Percentiles rank a stretch among this genome's conserved stretches.
Evolutionary conservation across 352 stramenopile genomes (phyloP).

Genomic region (Globisporangium paroecandrum): DNA sequence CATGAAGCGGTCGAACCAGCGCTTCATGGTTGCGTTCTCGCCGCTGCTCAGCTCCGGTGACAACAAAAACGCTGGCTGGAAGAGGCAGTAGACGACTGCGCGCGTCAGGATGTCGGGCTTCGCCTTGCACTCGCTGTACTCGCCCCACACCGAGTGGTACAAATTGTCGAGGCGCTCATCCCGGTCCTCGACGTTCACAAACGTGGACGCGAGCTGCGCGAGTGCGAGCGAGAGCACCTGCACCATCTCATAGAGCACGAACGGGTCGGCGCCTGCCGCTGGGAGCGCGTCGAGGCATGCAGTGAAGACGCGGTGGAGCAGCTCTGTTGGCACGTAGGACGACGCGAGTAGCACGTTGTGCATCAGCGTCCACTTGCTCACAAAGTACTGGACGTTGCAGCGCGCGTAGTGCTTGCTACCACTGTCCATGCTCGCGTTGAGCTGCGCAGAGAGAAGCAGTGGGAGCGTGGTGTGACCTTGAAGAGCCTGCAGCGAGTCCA

Average conservation of each 20-base stretch:
- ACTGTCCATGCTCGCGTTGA: slow-evolving; percentile 20
- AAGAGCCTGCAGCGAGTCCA: slow-evolving; percentile 38
- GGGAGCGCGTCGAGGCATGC: slow-evolving; percentile 47
- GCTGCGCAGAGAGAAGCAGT: slow-evolving; percentile 28
- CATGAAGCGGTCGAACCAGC: slow-evolving; percentile 53
- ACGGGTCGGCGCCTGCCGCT: slow-evolving; percentile 51
- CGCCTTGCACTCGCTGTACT: slow-evolving; percentile 65
- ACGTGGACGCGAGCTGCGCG: slow-evolving; percentile 33
- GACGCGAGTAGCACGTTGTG: slow-evolving; percentile 44
- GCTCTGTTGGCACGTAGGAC: slow-evolving; percentile 40
- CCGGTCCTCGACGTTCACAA: slow-evolving; percentile 23
- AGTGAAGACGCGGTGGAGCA: slow-evolving; percentile 39
- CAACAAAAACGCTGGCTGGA: slow-evolving; percentile 67
- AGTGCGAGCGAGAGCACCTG: slow-evolving; percentile 58
- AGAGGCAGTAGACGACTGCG: slow-evolving; percentile 62
- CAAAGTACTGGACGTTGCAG: slow-evolving; percentile 39
- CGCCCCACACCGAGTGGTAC: slow-evolving; percentile 58
- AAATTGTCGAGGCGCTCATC: slow-evolving; percentile 34
- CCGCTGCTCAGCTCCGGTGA: slow-evolving; percentile 16
- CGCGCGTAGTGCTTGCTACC: slow-evolving; percentile 20
- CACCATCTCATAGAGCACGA: slow-evolving; percentile 63
- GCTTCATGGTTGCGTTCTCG: slow-evolving; percentile 40
- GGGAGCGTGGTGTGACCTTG: slow-evolving; percentile 31
- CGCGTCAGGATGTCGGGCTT: slow-evolving; percentile 68
- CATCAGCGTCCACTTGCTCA: slow-evolving; percentile 56